A percentile compares a stretch with the other conserved stretches of the same genome.
phyloP scores from a whole-genome alignment of 2,329 filamentous ascomycete species.

The Pseudogymnoascus sp. region DNA sequence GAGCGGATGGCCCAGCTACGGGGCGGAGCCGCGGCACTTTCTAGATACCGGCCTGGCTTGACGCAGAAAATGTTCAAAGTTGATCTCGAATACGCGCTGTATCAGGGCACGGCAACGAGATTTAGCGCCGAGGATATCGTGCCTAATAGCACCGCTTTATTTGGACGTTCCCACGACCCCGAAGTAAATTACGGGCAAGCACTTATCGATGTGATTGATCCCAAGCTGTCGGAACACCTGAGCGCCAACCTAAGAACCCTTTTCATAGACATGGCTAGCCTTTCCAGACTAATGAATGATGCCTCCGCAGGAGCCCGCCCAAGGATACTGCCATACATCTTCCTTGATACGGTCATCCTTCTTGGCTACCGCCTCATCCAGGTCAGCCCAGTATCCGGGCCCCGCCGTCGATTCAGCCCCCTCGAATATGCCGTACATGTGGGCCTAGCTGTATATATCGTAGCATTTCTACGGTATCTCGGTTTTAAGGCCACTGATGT shows the following conservation, averaged over 20 bases:
- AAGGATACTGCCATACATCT: constrained; percentile 19
- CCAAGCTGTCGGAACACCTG: neutral
- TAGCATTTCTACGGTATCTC: constrained; percentile 19
- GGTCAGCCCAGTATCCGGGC: constrained; percentile 15
- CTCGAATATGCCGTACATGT: constrained; percentile 22
- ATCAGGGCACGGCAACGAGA: constrained; percentile 19
- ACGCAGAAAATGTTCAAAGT: constrained; percentile 23
- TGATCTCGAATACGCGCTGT: constrained; percentile 24
- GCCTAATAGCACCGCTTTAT: neutral
- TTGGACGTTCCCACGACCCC: neutral
- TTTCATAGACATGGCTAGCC: constrained; percentile 16
- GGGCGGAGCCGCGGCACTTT: constrained; percentile 25
- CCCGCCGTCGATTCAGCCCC: neutral
- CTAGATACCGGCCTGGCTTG: constrained; percentile 15
- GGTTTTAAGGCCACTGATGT: constrained; percentile 10
- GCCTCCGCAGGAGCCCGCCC: constrained; percentile 3
- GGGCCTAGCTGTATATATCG: constrained; percentile 25
- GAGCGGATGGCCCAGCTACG: constrained; percentile 26
- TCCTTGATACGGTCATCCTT: constrained; percentile 24
- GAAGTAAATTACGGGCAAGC: neutral
- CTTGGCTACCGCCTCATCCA: constrained; percentile 25
- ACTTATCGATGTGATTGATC: neutral
- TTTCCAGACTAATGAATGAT: constrained; percentile 21
- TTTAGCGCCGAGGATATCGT: constrained; percentile 14
- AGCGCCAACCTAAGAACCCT: constrained; percentile 12